Base-by-base conservation (phyloP, 306 rosid species). In the Pterocarpus santalinus region DNA sequence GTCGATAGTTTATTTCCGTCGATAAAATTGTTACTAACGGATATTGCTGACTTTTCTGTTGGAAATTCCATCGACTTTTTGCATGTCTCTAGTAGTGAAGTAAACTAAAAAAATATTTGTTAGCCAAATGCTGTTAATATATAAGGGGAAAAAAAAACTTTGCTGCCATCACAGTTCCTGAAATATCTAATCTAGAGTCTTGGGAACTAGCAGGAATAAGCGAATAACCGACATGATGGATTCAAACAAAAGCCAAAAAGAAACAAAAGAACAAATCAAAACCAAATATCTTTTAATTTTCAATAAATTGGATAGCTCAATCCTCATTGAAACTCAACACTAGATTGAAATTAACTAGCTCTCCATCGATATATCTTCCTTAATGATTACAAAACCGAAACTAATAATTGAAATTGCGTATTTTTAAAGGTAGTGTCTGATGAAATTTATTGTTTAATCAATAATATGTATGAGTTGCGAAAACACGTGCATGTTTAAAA, bases 401-500 rank as follows among this genome's bases (percentile, higher is more conserved):
- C 67, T 30, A 80, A 63, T 80, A 3, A 80, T 72, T 47, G 16
- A 65, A 80, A 17, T 49, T 22, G 15, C 3, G 8, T 34, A 35
- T 22, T 63, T 61, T 80, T 15, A 72, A 62, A 72, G 56, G 22
- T 5, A 9, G 32, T 15, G 56, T 8, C 15, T 80, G 9, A 53
- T 28, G 43, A 35, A 76, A 76, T 22, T 10, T 14, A 39, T 78
- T 55, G 58, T 36, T 60, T 49, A 47, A 41, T 22, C 35, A 61
- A 22, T 22, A 22, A 22, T 22, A 22, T 8, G 33, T 22, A 22
- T 8, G 33, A 43, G 74, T 65, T 28, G 49, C 32, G 0, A 55
- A 81, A 41, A 32, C 60, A 33, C 57, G n/a, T 55, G 76, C 41
- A 73, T 53, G 22, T 12, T 16, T 72, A 72, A 72, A 72, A 72